Percentiles rank a stretch among this genome's conserved stretches.
Evolutionary conservation across 257 asterid genomes (phyloP).

Genomic region (Solanum tarijense): DNA sequence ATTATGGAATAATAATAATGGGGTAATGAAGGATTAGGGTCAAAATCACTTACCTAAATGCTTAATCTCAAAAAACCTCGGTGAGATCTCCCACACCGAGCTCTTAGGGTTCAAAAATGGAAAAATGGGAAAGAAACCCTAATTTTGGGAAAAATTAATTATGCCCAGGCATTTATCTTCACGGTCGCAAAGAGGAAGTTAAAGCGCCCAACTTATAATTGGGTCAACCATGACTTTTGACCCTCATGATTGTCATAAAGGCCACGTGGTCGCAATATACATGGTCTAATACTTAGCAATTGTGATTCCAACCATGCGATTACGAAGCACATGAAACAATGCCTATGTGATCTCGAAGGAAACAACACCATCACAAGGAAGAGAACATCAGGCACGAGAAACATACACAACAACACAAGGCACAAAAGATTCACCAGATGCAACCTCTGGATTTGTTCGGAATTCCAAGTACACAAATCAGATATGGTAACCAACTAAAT

Average conservation of each 20-base stretch:
- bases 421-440: not conserved
- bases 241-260: not conserved
- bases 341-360: not conserved
- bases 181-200: not conserved
- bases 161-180: not conserved
- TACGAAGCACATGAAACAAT: not conserved
- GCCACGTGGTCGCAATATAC: not conserved
- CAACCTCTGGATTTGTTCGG: not conserved
- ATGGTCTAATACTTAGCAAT: not conserved
- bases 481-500: not conserved
- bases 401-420: not conserved
- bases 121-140: not conserved
- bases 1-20: not conserved
- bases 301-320: not conserved
- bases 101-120: not conserved
- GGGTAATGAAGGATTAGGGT: not conserved
- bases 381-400: not conserved
- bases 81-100: not conserved
- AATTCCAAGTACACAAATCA: not conserved
- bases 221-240: not conserved
- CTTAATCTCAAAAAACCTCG: not conserved
- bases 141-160: not conserved
- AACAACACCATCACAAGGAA: not conserved
- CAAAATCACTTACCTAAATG: not conserved
- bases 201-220: no score